Conservation (phyloP, 2,329 filamentous ascomycete genomes). For the Fusarium nanum region DNA sequence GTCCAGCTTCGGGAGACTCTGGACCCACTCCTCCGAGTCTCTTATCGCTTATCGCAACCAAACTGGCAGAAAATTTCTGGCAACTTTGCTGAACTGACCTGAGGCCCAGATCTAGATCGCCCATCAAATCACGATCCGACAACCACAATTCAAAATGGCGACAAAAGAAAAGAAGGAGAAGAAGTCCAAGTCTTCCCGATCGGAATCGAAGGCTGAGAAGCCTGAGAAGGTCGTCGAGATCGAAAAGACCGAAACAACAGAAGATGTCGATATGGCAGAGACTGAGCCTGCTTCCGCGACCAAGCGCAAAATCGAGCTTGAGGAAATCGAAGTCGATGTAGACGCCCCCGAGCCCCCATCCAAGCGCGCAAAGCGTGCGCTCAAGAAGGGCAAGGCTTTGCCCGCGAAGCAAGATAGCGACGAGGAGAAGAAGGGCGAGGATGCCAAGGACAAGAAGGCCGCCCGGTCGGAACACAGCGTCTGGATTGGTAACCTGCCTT, state of each 20-base stretch:
- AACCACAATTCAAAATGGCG: slow-evolving; percentile 40
- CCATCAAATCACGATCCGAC: background rate
- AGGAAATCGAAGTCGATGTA: slow-evolving; percentile 90
- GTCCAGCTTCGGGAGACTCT: slow-evolving; percentile 11
- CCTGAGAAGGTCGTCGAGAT: slow-evolving; percentile 14
- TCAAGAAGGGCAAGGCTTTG: slow-evolving; percentile 82
- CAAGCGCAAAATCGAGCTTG: slow-evolving; percentile 77
- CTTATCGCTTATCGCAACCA: slow-evolving; percentile 47
- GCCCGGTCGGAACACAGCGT: slow-evolving; percentile 83
- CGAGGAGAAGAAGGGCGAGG: slow-evolving; percentile 49
- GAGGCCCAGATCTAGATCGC: slow-evolving; percentile 1
- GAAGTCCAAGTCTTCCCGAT: slow-evolving; percentile 36
- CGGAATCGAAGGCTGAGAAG: slow-evolving; percentile 28
- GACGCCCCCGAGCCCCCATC: slow-evolving; percentile 91
- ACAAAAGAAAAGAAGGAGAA: slow-evolving; percentile 46
- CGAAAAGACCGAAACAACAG: slow-evolving; percentile 28
- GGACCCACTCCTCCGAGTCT: slow-evolving; percentile 29
- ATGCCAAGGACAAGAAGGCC: slow-evolving; percentile 57
- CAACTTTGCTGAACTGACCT: slow-evolving; percentile 24
- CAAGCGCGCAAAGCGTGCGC: slow-evolving; percentile 88
- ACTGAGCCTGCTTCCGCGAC: slow-evolving; percentile 37
- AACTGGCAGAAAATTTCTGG: slow-evolving; percentile 20
- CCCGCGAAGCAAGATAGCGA: slow-evolving; percentile 56
- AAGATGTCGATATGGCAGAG: slow-evolving; percentile 29
- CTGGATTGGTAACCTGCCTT: slow-evolving; percentile 97